These are phyloP conservation scores for Phlyctochytrium bullatum DNA, from an alignment of 192 early-diverging fungal genomes.

Conservation along the genomic window DNA sequence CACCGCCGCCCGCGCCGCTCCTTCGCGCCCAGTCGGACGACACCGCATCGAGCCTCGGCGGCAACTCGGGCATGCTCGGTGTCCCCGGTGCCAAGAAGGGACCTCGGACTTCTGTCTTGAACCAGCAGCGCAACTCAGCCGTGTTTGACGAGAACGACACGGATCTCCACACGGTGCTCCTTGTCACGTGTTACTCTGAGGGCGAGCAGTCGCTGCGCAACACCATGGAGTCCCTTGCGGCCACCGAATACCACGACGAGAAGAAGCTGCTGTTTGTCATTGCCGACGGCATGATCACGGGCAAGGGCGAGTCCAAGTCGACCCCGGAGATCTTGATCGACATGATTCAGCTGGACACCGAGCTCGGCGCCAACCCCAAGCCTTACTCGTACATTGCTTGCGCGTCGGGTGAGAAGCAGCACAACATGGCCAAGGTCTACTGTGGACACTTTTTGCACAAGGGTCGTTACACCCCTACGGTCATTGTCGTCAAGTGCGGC, in stretches of 20 bases:
- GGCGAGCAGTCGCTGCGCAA: constrained; percentile 43
- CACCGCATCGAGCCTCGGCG: constrained; percentile 3
- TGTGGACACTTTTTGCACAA: constrained; percentile 36
- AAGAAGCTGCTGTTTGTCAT: constrained; percentile 85
- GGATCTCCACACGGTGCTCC: constrained; percentile 43
- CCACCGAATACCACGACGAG: constrained; percentile 75
- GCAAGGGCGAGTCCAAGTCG: constrained; percentile 70
- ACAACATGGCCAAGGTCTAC: constrained; percentile 80
- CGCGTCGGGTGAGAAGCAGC: constrained; percentile 64
- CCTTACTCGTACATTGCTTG: constrained; percentile 38
- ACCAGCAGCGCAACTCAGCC: not conserved
- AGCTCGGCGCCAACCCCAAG: constrained; percentile 9
- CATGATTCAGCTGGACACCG: constrained; percentile 47
- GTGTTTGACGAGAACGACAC: not conserved
- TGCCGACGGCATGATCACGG: constrained; percentile 86
- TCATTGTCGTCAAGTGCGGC: constrained; percentile 41
- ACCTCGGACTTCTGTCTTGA: not conserved
- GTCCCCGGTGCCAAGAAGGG: not conserved
- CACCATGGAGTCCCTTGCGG: constrained; percentile 85
- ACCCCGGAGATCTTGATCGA: constrained; percentile 80
- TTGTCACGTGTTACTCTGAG: constrained; percentile 94
- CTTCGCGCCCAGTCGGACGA: not conserved
- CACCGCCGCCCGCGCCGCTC: not conserved
- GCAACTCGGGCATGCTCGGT: not conserved
- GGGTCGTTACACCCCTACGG: constrained; percentile 62